Percentiles rank a stretch among this genome's conserved stretches.
These are phyloP conservation scores for Cryptosporidium baileyi DNA, from an alignment of 169 alveolate species.

Conservation along the genomic window DNA sequence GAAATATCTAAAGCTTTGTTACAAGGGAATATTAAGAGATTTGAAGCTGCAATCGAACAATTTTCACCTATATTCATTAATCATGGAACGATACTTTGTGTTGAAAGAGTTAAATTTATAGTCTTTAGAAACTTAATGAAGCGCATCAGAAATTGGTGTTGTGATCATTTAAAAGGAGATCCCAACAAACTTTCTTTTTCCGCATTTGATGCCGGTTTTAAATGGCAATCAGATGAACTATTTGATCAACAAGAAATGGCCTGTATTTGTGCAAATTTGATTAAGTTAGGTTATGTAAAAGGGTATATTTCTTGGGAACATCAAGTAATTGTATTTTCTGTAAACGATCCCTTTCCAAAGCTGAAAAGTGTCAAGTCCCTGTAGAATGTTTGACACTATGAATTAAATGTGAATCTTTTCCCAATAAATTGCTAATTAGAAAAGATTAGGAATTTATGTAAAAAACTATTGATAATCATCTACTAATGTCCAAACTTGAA, in stretches of 20 bases:
- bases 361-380: neutral
- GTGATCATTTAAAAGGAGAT: conserved; percentile 6
- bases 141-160: conserved; percentile 70
- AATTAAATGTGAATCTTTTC: neutral
- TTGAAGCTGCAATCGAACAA: conserved; percentile 75
- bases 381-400: neutral
- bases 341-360: conserved; percentile 81
- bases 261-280: conserved; percentile 84
- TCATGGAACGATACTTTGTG: conserved; percentile 84
- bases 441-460: neutral
- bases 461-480: conserved; percentile 32
- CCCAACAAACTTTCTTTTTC: conserved; percentile 62
- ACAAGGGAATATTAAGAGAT: conserved; percentile 76
- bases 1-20: conserved; percentile 78
- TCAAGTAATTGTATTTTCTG: conserved; percentile 81
- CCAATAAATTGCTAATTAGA: neutral
- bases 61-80: conserved; percentile 72
- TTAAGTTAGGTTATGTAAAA: conserved; percentile 81
- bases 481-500: conserved; percentile 66
- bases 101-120: conserved; percentile 81
- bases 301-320: conserved; percentile 87
- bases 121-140: conserved; percentile 81
- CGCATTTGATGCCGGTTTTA: conserved; percentile 59
- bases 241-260: conserved; percentile 79
- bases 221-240: conserved; percentile 67